Evolutionary conservation across 148 eudicot species (phyloP), one percentile per base, ranked within the genome.

Genomic region (Cornus controversa): DNA sequence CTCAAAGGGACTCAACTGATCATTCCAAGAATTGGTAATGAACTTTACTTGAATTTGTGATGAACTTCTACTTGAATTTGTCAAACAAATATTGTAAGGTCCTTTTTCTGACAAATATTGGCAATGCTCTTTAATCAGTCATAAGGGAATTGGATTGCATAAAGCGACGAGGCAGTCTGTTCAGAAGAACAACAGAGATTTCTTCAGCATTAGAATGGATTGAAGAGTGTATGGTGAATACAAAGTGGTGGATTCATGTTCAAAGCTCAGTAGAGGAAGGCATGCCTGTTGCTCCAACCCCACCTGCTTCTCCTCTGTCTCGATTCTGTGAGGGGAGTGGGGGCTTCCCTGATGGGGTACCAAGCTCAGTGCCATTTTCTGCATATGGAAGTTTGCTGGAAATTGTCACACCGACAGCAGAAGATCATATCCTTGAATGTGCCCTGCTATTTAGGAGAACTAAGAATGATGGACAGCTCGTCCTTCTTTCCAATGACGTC

Each of bases 241-340:
- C 88, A 76, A 84, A 75, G 40, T 86, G 92, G 91, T 96, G 98
- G 98, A 87, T 93, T 77, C 97, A 93, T 78, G 86, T 93, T 58
- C 92, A 91, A 82, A 85, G 80, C 76, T 86, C 86, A 4, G 78
- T 75, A 24, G 90, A 90, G 76, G 95, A 86, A 76, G 84, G 70
- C 67, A 76, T 66, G 42, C 82, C 87, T 47, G 82, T 84, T 74
- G 91, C 87, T 71, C 85, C 88, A 28, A 91, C 92, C 68, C 91
- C 93, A 28, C 91, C 88, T 71, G 86, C 85, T 80, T 76, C 88
- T 69, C 87, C 97, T 75, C 76, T 75, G 54, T 84, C 83, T 77
- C 82, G n/a, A 18, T 57, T 80, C 36, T 82, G 85, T 40, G 80
- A 79, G 53, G 86, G 88, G 45, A 80, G 36, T 11, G 66, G 31